Conservation (phyloP, 352 stramenopile species). For the Globisporangium mamillatum region DNA sequence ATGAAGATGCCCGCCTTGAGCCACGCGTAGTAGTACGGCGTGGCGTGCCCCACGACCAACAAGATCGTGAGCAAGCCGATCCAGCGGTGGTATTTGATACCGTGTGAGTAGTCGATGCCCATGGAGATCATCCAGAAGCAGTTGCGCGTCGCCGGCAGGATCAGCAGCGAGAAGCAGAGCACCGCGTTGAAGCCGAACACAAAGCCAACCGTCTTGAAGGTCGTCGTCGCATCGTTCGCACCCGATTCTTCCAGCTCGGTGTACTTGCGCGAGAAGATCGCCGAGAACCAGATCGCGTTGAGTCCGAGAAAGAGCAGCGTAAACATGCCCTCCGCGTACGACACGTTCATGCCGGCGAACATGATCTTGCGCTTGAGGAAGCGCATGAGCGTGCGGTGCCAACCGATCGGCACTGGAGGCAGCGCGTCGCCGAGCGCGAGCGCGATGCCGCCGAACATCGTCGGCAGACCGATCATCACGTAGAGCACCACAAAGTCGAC, state of each 20-base stretch:
- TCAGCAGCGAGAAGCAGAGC: slow-evolving; percentile 59
- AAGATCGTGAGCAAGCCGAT: slow-evolving; percentile 74
- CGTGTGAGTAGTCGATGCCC: slow-evolving; percentile 83
- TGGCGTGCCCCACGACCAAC: slow-evolving; percentile 56
- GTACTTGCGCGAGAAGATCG: slow-evolving; percentile 75
- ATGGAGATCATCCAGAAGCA: slow-evolving; percentile 86
- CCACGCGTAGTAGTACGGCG: slow-evolving; percentile 78
- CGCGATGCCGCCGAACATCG: slow-evolving; percentile 67
- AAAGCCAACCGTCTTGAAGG: slow-evolving; percentile 53
- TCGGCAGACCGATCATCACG: slow-evolving; percentile 68
- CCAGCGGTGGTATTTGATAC: slow-evolving; percentile 88
- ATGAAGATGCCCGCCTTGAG: slow-evolving; percentile 53
- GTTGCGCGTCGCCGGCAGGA: slow-evolving; percentile 64
- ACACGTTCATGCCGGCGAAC: slow-evolving; percentile 65
- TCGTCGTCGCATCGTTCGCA: slow-evolving; percentile 35
- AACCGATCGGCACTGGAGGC: slow-evolving; percentile 63
- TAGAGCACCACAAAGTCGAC: slow-evolving; percentile 74
- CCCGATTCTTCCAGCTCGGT: slow-evolving; percentile 43
- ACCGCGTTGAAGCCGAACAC: slow-evolving; percentile 76
- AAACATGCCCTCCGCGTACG: slow-evolving; percentile 74
- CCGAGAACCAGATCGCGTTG: slow-evolving; percentile 79
- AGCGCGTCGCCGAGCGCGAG: slow-evolving; percentile 64
- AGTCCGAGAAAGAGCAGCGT: slow-evolving; percentile 70
- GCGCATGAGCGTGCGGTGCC: slow-evolving; percentile 66
- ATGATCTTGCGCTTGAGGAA: slow-evolving; percentile 84